A percentile compares a stretch with the other conserved stretches of the same genome.
These are phyloP conservation scores for Euclidium syriacum DNA, from an alignment of 345 rosid species.

Conservation along the genomic window DNA sequence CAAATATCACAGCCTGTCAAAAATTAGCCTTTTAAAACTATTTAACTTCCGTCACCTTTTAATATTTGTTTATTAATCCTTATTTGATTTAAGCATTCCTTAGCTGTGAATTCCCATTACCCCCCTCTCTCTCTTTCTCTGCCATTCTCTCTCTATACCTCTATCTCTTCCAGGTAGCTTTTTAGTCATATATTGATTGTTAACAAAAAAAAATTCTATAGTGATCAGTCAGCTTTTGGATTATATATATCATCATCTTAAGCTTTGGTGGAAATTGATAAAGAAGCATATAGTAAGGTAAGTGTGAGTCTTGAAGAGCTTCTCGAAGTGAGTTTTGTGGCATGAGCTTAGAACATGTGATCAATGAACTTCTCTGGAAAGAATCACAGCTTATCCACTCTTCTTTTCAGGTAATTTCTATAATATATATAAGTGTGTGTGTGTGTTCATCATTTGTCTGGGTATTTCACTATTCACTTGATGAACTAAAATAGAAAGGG, in stretches of 20 bases:
- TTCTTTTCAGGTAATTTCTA: constrained; percentile 45
- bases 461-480: not conserved
- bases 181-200: constrained; percentile 19
- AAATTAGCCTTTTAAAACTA: constrained; percentile 48
- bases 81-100: constrained; percentile 16
- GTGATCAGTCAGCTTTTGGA: constrained; percentile 33
- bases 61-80: constrained; percentile 26
- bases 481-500: not conserved
- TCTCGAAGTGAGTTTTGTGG: constrained; percentile 39
- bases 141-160: not conserved
- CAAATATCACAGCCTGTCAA: constrained; percentile 75
- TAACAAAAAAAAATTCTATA: not conserved
- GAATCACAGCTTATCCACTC: constrained; percentile 31
- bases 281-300: constrained; percentile 1
- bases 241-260: not conserved
- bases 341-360: constrained; percentile 34
- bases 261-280: constrained; percentile 4
- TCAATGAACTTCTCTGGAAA: constrained; percentile 47
- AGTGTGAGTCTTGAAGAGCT: constrained; percentile 15
- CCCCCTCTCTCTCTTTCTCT: not conserved
- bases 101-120: constrained; percentile 18
- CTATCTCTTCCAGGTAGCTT: constrained; percentile 18
- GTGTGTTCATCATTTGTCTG: not conserved
- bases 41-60: constrained; percentile 24
- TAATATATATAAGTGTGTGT: not conserved